phyloP scores from a whole-genome alignment of 805 yeast genomes.

The Metschnikowia matae region DNA sequence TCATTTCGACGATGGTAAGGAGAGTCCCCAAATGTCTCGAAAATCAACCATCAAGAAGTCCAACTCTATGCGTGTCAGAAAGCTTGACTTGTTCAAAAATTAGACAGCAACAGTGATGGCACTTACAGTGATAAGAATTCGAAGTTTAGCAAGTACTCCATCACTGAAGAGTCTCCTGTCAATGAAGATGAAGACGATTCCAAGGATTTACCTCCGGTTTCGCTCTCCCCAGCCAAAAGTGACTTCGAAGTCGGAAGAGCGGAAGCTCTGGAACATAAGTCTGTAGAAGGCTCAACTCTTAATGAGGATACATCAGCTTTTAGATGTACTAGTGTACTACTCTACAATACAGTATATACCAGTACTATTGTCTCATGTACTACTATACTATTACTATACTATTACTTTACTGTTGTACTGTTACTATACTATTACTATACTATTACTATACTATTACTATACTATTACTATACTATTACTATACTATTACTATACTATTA shows the following conservation, averaged over 20 bases:
- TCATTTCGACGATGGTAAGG: conserved; percentile 27
- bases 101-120: not conserved
- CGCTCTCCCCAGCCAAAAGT: not conserved
- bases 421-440: too few relatives aligned
- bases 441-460: too few relatives aligned
- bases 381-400: too few relatives aligned
- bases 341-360: too few relatives aligned
- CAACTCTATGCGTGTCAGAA: conserved; percentile 39
- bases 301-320: not conserved
- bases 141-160: not conserved
- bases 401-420: too few relatives aligned
- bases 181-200: not conserved
- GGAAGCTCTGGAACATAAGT: not conserved
- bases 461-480: too few relatives aligned
- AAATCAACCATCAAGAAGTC: conserved; percentile 38
- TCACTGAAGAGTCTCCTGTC: not conserved
- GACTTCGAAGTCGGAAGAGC: not conserved
- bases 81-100: conserved; percentile 31
- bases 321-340: too few relatives aligned
- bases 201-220: not conserved
- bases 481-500: too few relatives aligned
- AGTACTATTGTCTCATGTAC: too few relatives aligned
- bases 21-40: conserved; percentile 29
- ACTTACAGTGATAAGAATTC: not conserved
- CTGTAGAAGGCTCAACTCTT: not conserved